These are phyloP conservation scores for Orbilia blumenaviensis DNA, from an alignment of 2,329 filamentous ascomycete species.

Conservation along the genomic window DNA sequence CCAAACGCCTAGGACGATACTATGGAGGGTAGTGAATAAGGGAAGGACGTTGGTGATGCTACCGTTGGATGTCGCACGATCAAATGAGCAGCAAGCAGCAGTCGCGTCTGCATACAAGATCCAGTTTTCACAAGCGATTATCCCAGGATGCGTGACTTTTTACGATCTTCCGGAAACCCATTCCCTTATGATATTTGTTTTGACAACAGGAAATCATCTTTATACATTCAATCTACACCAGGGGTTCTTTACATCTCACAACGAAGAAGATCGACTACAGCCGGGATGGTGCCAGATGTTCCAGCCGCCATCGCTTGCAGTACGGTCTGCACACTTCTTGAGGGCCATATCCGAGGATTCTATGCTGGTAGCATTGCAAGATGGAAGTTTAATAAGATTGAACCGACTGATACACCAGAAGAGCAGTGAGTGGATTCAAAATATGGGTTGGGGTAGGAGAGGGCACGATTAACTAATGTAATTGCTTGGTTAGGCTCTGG, in stretches of 20 bases:
- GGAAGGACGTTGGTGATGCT: conserved; percentile 82
- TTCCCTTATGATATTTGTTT: conserved; percentile 78
- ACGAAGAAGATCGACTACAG: conserved; percentile 72
- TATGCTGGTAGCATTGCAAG: conserved; percentile 80
- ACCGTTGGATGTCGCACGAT: conserved; percentile 80
- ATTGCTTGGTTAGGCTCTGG: conserved; percentile 20
- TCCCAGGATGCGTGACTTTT: conserved; percentile 80
- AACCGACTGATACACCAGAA: conserved; percentile 64
- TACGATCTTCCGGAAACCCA: conserved; percentile 82
- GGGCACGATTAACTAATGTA: conserved; percentile 12
- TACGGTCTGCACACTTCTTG: conserved; percentile 83
- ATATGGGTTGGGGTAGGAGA: neutral
- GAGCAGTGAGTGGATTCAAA: conserved; percentile 30
- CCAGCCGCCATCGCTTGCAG: conserved; percentile 74
- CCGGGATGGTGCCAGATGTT: conserved; percentile 78
- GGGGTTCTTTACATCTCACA: conserved; percentile 77
- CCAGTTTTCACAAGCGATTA: conserved; percentile 76
- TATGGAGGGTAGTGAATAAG: conserved; percentile 88
- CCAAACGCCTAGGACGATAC: conserved; percentile 80
- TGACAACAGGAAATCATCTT: conserved; percentile 78
- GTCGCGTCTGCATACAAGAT: conserved; percentile 80
- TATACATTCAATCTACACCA: conserved; percentile 84
- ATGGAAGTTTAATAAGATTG: conserved; percentile 78
- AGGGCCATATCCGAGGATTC: conserved; percentile 77
- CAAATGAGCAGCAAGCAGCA: conserved; percentile 70